Base-by-base conservation (phyloP, 2,329 filamentous ascomycete species). In the Cladosporium sp. region DNA sequence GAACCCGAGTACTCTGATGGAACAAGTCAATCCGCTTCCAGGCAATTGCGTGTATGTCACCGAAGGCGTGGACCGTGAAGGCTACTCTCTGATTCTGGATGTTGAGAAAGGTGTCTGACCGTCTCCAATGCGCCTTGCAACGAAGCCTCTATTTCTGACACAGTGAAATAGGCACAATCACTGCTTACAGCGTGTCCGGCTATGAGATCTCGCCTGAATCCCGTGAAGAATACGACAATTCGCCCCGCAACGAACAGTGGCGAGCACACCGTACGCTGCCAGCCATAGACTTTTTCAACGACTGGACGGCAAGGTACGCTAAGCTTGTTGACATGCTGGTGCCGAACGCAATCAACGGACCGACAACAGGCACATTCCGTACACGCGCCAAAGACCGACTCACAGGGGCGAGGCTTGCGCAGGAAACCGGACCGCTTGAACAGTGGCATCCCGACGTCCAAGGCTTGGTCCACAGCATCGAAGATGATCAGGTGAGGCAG, bases 251-350 rank as follows among this genome's bases (percentile, higher is more conserved):
- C 49, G 47, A 64, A 44, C 49, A 55, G 18, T 55, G 61, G 61
- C 34, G 26, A 55, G 18, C 61, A 38, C 55, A 58, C 15, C n/a
- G 55, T 32, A 59, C 62, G 15, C 65, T 70, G 34, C 55, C 68
- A 18, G 57, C 66, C 67, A 77, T 84, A 68, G 79, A 85, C 69
- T 82, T 82, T 66, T 82, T 85, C 66, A 85, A 85, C 41, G 87
- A 91, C 3, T 58, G 55, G 55, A 8, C 55, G 11, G 18, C 18
- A 58, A 58, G 34, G 18, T 64, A 64, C n/a, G 30, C 61, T 32
- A 64, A 51, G 32, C 61, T 64, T 18, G 44, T 55, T 15, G 49
- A 55, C 34, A 64, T 64, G 47, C 32, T 64, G 21, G 61, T 64
- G 51, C 47, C 61, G 14, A 52, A 30, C n/a, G 12, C 14, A 32